Conservation (phyloP, 177 flowering plant genomes). For the Vitis hybrid region DNA sequence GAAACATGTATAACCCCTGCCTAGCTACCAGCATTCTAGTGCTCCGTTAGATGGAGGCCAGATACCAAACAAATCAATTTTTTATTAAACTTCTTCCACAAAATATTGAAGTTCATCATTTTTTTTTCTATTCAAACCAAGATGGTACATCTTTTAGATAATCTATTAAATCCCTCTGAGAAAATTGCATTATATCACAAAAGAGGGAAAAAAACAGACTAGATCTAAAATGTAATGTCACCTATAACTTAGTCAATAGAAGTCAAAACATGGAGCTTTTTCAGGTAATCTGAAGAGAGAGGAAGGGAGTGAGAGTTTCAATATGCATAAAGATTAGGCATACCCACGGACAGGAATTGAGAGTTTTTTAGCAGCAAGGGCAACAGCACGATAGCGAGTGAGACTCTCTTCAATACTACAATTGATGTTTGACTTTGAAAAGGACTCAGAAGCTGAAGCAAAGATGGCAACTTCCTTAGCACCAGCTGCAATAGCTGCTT, state of each 20-base stretch:
- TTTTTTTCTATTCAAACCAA: too few species aligned
- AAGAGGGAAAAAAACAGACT: too few species aligned
- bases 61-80: not conserved
- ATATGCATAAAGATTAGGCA: slow-evolving; percentile 9
- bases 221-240: too few species aligned
- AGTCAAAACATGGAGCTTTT: not conserved
- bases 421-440: slow-evolving; percentile 90
- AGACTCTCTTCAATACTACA: slow-evolving; percentile 94
- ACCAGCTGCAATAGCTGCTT: slow-evolving; percentile 91
- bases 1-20: too few species aligned
- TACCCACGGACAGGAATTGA: slow-evolving; percentile 95
- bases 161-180: too few species aligned
- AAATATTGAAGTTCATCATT: not conserved
- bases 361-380: slow-evolving; percentile 68
- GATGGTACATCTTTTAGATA: too few species aligned
- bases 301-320: not conserved
- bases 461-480: slow-evolving; percentile 94
- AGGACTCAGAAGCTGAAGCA: slow-evolving; percentile 98
- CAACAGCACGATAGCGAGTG: slow-evolving; percentile 70
- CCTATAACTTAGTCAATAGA: too few species aligned
- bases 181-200: too few species aligned
- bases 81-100: not conserved
- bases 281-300: not conserved
- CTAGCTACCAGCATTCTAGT: too few species aligned
- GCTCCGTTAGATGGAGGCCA: too few species aligned